phyloP scores from a whole-genome alignment of 257 asterid species.

The Nyctanthes arbortristis region DNA sequence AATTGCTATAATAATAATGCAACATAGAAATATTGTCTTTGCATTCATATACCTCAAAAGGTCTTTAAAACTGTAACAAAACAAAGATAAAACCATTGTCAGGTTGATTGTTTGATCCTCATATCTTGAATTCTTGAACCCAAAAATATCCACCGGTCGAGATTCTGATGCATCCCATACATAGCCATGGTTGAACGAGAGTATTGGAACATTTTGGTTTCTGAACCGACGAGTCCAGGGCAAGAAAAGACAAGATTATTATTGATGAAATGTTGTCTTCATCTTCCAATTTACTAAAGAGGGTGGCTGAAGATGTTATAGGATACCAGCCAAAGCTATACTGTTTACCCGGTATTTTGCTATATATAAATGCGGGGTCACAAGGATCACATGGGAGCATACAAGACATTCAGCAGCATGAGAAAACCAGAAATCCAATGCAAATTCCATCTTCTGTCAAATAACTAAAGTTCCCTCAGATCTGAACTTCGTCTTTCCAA shows the following conservation, averaged over 20 bases:
- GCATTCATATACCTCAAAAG: not conserved
- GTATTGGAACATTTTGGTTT: not conserved
- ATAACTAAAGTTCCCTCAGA: too few relatives aligned
- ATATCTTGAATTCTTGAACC: not conserved
- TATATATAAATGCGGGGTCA: too few relatives aligned
- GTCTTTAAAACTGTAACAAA: not conserved
- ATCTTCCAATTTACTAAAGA: not conserved
- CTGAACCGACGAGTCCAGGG: not conserved
- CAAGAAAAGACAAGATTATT: not conserved
- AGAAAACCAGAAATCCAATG: not conserved
- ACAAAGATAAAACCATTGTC: not conserved
- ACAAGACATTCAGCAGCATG: not conserved
- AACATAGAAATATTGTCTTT: not conserved
- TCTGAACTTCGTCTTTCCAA: constrained; percentile 3
- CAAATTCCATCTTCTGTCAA: not conserved
- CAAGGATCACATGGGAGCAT: not conserved
- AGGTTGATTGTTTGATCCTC: not conserved
- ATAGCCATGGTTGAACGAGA: not conserved
- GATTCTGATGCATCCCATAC: not conserved
- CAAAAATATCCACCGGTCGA: not conserved
- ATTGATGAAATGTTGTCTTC: not conserved
- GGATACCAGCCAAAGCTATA: not conserved
- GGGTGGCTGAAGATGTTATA: not conserved
- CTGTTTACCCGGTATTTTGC: not conserved
- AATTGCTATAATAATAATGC: not conserved